A percentile compares a stretch with the other conserved stretches of the same genome.
phyloP scores from a whole-genome alignment of 306 rosid genomes.

The Herpetospermum pedunculosum region DNA sequence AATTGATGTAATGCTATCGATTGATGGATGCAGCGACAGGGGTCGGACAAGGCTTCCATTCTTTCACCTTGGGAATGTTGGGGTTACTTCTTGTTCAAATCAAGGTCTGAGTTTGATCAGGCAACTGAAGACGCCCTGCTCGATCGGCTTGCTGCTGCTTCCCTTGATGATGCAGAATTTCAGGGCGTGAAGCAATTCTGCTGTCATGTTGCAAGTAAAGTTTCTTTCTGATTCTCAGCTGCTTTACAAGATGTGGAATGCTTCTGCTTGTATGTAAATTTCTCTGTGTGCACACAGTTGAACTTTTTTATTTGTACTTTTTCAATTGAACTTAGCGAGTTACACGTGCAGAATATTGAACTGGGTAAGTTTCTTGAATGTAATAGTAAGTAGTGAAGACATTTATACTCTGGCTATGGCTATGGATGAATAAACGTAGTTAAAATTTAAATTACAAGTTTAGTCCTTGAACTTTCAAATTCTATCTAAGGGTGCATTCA shows the following conservation, averaged over 20 bases:
- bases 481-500: too few species aligned
- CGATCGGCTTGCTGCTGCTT: constrained; percentile 6
- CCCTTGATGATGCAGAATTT: constrained; percentile 20
- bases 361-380: background rate
- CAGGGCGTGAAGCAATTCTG: constrained; percentile 25
- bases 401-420: background rate
- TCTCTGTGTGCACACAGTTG: background rate
- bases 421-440: background rate
- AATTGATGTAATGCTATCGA: background rate
- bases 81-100: constrained; percentile 23
- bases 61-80: constrained; percentile 37
- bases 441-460: too few species aligned
- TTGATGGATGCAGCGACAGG: constrained; percentile 11
- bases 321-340: background rate
- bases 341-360: background rate
- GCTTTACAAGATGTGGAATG: background rate
- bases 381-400: background rate
- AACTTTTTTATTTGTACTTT: background rate
- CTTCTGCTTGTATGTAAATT: background rate
- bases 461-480: too few species aligned
- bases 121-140: constrained; percentile 18
- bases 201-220: constrained; percentile 11
- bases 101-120: constrained; percentile 23
- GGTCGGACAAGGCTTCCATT: constrained; percentile 1
- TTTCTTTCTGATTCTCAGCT: constrained; percentile 6